These are phyloP conservation scores for Candida awuae DNA, from an alignment of 805 yeast genomes.

Conservation along the genomic window DNA sequence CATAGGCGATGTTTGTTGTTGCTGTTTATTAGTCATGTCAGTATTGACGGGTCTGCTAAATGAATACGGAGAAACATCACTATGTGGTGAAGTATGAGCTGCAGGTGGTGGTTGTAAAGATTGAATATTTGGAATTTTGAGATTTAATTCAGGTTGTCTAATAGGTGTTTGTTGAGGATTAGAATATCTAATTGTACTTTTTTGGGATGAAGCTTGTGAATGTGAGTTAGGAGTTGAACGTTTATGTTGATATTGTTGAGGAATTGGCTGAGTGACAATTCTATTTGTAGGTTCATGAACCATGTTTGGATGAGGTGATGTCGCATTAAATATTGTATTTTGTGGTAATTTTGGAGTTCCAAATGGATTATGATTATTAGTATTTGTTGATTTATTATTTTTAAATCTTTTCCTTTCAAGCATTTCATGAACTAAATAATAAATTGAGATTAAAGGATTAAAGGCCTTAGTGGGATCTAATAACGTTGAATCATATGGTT, in stretches of 20 bases:
- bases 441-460: constrained; percentile 84
- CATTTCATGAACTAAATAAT: constrained; percentile 82
- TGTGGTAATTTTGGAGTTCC: constrained; percentile 12
- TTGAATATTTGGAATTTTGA: constrained; percentile 32
- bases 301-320: constrained; percentile 12
- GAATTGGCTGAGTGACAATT: constrained; percentile 23
- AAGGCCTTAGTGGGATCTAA: constrained; percentile 80
- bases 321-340: constrained; percentile 10
- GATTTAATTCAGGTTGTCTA: background rate
- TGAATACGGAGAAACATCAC: constrained; percentile 19
- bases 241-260: constrained; percentile 15
- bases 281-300: constrained; percentile 15
- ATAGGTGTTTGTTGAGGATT: background rate
- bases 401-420: constrained; percentile 58
- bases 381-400: constrained; percentile 28
- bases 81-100: constrained; percentile 34
- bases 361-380: background rate
- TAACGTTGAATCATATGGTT: constrained; percentile 22
- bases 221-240: constrained; percentile 24
- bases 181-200: background rate
- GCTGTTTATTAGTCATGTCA: constrained; percentile 4
- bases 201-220: constrained; percentile 26
- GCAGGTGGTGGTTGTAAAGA: constrained; percentile 34
- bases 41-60: constrained; percentile 10
- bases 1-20: constrained; percentile 9